Conservation (phyloP, 2,329 filamentous ascomycete genomes). For the Exophiala dermatitidis region DNA sequence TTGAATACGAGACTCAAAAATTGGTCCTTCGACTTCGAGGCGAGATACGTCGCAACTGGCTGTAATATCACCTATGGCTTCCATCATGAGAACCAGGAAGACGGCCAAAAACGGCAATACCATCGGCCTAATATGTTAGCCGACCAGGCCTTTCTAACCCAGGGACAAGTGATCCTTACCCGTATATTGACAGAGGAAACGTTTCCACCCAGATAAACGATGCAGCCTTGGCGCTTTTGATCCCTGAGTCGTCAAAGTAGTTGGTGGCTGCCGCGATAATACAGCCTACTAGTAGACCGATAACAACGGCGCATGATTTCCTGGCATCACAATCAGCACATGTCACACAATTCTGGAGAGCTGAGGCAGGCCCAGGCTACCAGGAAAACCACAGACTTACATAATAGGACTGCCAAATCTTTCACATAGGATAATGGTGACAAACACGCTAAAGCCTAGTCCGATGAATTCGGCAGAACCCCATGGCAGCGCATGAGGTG, state of each 20-base stretch:
- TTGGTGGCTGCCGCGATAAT: conserved; percentile 70
- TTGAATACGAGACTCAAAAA: conserved; percentile 71
- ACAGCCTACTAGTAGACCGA: conserved; percentile 68
- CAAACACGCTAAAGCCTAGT: conserved; percentile 59
- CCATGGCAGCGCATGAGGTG: conserved; percentile 57
- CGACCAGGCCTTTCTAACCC: neutral
- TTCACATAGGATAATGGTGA: conserved; percentile 61
- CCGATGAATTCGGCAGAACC: conserved; percentile 58
- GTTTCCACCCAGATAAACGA: conserved; percentile 76
- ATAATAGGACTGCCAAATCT: conserved; percentile 62
- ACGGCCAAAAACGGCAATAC: conserved; percentile 64
- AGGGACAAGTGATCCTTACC: conserved; percentile 24
- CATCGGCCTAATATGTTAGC: conserved; percentile 45
- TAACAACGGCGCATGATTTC: conserved; percentile 70
- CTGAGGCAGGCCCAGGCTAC: too few relatives aligned
- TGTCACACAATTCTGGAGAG: too few relatives aligned
- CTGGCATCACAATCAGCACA: too few relatives aligned
- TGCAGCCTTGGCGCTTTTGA: conserved; percentile 61
- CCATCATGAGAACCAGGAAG: conserved; percentile 64
- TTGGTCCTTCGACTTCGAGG: conserved; percentile 62
- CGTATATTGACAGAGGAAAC: conserved; percentile 65
- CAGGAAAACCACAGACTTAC: conserved; percentile 25
- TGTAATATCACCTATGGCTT: conserved; percentile 73
- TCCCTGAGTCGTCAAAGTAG: conserved; percentile 68
- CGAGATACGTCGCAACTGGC: conserved; percentile 74